Percentiles rank a stretch among this genome's conserved stretches.
Evolutionary conservation across 2,329 filamentous ascomycete species (phyloP).

Genomic region (Paramyrothecium roridum): DNA sequence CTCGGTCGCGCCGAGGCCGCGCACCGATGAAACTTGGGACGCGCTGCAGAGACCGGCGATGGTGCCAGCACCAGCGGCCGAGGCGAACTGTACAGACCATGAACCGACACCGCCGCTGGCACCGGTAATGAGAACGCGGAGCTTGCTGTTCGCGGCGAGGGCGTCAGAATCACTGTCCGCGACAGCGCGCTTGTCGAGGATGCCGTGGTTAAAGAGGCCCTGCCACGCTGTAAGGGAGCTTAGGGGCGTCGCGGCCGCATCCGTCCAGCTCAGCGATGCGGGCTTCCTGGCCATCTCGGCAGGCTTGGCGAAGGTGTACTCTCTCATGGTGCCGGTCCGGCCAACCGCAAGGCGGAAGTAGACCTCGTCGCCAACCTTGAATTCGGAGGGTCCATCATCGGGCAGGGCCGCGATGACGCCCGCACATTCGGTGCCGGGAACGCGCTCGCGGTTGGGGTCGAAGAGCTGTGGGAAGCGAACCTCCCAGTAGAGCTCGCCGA

Average conservation of each 20-base stretch:
- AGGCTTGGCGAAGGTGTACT: slow-evolving; percentile 27
- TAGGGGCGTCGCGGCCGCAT: slow-evolving; percentile 34
- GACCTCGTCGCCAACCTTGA: slow-evolving; percentile 27
- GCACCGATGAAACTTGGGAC: slow-evolving; percentile 24
- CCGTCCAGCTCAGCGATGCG: slow-evolving; percentile 23
- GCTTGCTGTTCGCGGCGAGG: slow-evolving; percentile 17
- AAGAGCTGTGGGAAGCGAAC: slow-evolving; percentile 14
- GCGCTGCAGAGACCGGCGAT: slow-evolving; percentile 29
- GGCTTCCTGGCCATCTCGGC: slow-evolving; percentile 31
- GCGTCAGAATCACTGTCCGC: slow-evolving; percentile 20
- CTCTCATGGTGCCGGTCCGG: slow-evolving; percentile 23
- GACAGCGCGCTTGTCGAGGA: slow-evolving; percentile 22
- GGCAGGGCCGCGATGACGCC: slow-evolving; percentile 30
- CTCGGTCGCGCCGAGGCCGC: slow-evolving; percentile 30
- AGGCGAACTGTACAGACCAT: slow-evolving; percentile 35
- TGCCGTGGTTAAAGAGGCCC: slow-evolving; percentile 23
- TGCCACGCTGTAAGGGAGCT: slow-evolving; percentile 38
- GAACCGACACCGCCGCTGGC: slow-evolving; percentile 35
- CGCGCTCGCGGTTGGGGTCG: slow-evolving; percentile 16
- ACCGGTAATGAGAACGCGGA: slow-evolving; percentile 34
- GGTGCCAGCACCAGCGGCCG: slow-evolving; percentile 26
- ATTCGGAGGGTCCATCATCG: slow-evolving; percentile 12
- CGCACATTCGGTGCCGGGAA: slow-evolving; percentile 33
- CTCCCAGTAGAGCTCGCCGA: slow-evolving; percentile 28
- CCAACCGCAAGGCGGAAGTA: slow-evolving; percentile 25